These are phyloP conservation scores for Stenogyne calaminthoides DNA, from an alignment of 305 asterid genomes.

Conservation along the genomic window DNA sequence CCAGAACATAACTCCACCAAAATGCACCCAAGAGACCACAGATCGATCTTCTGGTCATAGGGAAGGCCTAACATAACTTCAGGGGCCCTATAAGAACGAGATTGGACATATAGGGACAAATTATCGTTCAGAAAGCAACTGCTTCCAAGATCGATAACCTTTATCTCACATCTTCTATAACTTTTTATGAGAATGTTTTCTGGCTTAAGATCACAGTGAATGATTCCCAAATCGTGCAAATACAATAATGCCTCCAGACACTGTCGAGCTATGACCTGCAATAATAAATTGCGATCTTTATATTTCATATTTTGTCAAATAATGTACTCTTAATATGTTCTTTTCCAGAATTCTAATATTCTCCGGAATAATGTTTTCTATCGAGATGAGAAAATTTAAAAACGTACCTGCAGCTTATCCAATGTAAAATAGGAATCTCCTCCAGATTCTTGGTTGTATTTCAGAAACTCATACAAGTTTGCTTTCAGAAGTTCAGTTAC, in stretches of 20 bases:
- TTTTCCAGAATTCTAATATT: neutral
- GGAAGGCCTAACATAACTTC: conserved; percentile 95
- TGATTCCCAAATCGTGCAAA: conserved; percentile 83
- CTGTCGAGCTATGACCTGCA: conserved; percentile 80
- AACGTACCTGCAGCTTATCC: conserved; percentile 70
- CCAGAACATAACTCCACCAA: conserved; percentile 84
- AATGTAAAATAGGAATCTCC: conserved; percentile 46
- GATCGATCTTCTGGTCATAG: conserved; percentile 83
- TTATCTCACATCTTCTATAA: conserved; percentile 81
- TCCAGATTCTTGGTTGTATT: conserved; percentile 57
- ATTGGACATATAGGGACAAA: conserved; percentile 83
- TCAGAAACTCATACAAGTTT: conserved; percentile 89
- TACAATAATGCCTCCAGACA: conserved; percentile 83
- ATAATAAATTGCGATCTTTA: conserved; percentile 25
- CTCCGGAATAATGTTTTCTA: neutral
- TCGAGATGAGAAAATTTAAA: neutral
- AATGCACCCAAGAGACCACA: conserved; percentile 98
- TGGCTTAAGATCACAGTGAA: conserved; percentile 98
- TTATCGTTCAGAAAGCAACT: conserved; percentile 87
- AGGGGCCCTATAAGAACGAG: conserved; percentile 98
- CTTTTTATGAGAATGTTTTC: conserved; percentile 94
- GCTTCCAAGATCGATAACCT: conserved; percentile 97
- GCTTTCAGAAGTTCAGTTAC: conserved; percentile 96
- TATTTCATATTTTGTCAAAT: neutral
- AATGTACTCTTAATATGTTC: neutral